A percentile compares a stretch with the other conserved stretches of the same genome.
These are phyloP conservation scores for Fagus sylvatica DNA, from an alignment of 306 rosid species.

Conservation along the genomic window DNA sequence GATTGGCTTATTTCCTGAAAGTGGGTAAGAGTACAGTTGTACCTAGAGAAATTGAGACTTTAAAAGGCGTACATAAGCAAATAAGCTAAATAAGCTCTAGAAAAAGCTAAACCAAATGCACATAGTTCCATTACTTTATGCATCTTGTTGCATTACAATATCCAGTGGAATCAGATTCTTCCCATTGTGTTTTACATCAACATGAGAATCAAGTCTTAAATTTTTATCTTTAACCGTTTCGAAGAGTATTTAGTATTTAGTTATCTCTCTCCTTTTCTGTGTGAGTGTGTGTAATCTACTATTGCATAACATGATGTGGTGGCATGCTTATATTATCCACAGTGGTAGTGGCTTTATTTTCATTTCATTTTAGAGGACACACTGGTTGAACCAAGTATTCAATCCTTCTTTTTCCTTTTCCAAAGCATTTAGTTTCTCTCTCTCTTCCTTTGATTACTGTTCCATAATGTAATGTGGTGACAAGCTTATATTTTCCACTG, in stretches of 20 bases:
- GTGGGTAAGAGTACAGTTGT: no score
- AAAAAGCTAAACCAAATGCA: not conserved
- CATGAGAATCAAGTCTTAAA: not conserved
- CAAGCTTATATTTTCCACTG: not conserved
- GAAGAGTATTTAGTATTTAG: no score
- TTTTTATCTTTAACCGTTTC: not conserved
- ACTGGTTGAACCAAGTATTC: not conserved
- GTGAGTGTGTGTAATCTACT: not conserved
- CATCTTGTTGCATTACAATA: not conserved
- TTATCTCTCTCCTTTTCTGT: no score
- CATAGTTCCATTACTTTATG: not conserved
- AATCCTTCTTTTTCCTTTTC: not conserved
- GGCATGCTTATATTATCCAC: not conserved
- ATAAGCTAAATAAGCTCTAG: not conserved
- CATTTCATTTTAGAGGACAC: not conserved
- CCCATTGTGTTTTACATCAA: not conserved
- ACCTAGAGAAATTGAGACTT: no score
- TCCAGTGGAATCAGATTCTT: conserved; percentile 11
- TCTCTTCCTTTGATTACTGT: not conserved
- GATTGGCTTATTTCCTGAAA: no score
- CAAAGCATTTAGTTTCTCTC: not conserved
- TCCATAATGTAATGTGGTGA: not conserved
- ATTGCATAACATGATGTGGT: not conserved
- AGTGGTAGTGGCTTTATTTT: not conserved
- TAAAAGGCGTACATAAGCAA: no score